Percentiles rank a stretch among this genome's conserved stretches.
Evolutionary conservation across 2,329 filamentous ascomycete genomes (phyloP).

Genomic region (Domatiomyces catenatus): DNA sequence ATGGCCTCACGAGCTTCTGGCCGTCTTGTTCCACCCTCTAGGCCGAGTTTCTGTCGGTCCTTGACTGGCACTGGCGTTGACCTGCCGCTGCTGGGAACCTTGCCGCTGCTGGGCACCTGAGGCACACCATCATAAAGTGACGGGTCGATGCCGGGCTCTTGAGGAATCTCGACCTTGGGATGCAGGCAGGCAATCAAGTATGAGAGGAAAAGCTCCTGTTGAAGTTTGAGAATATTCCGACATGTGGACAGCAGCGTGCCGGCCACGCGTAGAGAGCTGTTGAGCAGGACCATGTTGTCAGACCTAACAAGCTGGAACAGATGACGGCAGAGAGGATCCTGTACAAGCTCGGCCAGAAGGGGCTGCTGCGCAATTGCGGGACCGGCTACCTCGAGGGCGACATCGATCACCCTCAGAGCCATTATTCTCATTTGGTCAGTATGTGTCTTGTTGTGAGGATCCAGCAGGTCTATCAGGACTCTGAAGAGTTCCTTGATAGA

Average conservation of each 20-base stretch:
- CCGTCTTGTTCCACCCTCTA: constrained; percentile 82
- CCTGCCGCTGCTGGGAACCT: constrained; percentile 63
- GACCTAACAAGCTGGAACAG: constrained; percentile 92
- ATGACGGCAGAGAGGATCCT: constrained; percentile 84
- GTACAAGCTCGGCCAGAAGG: constrained; percentile 69
- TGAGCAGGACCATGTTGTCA: constrained; percentile 88
- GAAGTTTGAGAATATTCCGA: constrained; percentile 75
- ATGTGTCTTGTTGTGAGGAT: constrained; percentile 83
- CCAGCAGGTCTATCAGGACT: constrained; percentile 80
- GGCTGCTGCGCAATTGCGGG: constrained; percentile 90
- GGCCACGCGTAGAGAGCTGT: constrained; percentile 81
- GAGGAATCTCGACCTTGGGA: constrained; percentile 82
- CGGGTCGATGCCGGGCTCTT: constrained; percentile 78
- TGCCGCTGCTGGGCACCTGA: constrained; percentile 63
- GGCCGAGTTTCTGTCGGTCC: constrained; percentile 77
- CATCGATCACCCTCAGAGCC: constrained; percentile 92
- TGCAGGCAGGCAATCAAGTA: constrained; percentile 91
- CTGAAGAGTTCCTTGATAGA: constrained; percentile 90
- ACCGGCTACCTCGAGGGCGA: constrained; percentile 87
- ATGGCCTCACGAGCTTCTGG: constrained; percentile 94
- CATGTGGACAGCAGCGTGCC: constrained; percentile 85
- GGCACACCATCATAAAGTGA: constrained; percentile 86
- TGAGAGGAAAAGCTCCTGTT: constrained; percentile 89
- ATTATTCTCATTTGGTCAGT: constrained; percentile 94
- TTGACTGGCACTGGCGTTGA: constrained; percentile 82